Evolutionary conservation across 23 red algal species (phyloP).

Genomic region (Gracilariopsis chorda): DNA sequence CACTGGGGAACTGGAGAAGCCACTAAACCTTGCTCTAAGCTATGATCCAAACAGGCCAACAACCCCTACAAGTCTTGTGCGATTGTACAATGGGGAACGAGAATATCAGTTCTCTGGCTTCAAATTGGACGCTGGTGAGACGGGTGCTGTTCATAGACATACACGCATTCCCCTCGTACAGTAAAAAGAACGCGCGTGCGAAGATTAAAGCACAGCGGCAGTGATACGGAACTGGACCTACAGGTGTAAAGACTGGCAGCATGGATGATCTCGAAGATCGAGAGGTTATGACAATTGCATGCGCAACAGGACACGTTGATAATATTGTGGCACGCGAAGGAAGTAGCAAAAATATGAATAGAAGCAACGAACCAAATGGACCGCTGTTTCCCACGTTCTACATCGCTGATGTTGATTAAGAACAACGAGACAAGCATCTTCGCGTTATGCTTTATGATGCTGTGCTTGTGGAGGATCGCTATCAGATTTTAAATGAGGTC

Average conservation of each 20-base stretch:
- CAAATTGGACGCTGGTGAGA: slow-evolving; percentile 42
- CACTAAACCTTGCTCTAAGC: background rate
- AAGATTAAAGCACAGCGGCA: slow-evolving; percentile 7
- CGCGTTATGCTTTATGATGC: too few species aligned
- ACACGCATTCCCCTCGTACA: background rate
- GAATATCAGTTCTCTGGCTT: slow-evolving; percentile 40
- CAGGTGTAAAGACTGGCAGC: background rate
- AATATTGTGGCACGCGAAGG: too few species aligned
- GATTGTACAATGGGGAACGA: background rate
- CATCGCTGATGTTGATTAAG: too few species aligned
- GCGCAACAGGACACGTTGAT: background rate
- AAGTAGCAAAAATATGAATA: too few species aligned
- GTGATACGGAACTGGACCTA: slow-evolving; percentile 54
- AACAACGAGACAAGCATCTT: too few species aligned
- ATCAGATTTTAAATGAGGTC: too few species aligned
- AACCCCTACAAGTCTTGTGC: background rate
- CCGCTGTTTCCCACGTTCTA: too few species aligned
- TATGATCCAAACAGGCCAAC: slow-evolving; percentile 4
- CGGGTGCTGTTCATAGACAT: background rate
- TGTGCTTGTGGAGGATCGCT: slow-evolving; percentile 34
- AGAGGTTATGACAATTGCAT: background rate
- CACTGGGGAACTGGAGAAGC: background rate
- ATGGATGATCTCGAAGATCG: too few species aligned
- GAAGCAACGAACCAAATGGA: too few species aligned
- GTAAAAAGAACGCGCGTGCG: slow-evolving; percentile 16